Evolutionary conservation across 2,329 filamentous ascomycete species (phyloP).

Genomic region (Plectosphaerella plurivora): DNA sequence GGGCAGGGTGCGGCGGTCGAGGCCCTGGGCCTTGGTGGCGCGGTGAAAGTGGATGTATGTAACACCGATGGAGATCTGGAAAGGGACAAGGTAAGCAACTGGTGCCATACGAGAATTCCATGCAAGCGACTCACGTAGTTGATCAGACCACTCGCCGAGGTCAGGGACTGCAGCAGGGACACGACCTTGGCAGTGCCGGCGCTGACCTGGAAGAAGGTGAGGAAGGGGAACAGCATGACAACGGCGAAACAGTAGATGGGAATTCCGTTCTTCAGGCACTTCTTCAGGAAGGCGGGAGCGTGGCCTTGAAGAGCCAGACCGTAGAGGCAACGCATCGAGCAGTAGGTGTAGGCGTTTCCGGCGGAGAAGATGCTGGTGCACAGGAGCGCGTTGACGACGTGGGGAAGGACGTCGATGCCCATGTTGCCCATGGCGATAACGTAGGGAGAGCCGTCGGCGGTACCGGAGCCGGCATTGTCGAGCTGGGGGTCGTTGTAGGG

Average conservation of each 20-base stretch:
- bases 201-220: slow-evolving; percentile 48
- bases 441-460: slow-evolving; percentile 56
- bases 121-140: slow-evolving; percentile 34
- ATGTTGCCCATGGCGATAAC: slow-evolving; percentile 58
- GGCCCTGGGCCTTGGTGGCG: slow-evolving; percentile 43
- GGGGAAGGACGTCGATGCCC: slow-evolving; percentile 46
- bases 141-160: slow-evolving; percentile 42
- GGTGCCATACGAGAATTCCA: not conserved
- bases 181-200: slow-evolving; percentile 44
- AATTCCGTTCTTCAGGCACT: slow-evolving; percentile 54
- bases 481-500: slow-evolving; percentile 59
- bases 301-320: slow-evolving; percentile 51
- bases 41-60: slow-evolving; percentile 56
- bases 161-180: slow-evolving; percentile 45
- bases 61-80: slow-evolving; percentile 36
- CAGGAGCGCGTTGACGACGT: slow-evolving; percentile 52
- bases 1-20: slow-evolving; percentile 43
- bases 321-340: slow-evolving; percentile 50
- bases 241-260: slow-evolving; percentile 54
- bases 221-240: slow-evolving; percentile 48
- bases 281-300: slow-evolving; percentile 44
- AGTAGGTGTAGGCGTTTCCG: slow-evolving; percentile 54
- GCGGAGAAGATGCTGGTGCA: slow-evolving; percentile 53
- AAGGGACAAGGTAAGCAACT: not conserved
- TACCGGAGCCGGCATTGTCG: slow-evolving; percentile 26